Evolutionary conservation across 2,329 filamentous ascomycete genomes (phyloP).

Genomic region (Plectosphaerella sp.): DNA sequence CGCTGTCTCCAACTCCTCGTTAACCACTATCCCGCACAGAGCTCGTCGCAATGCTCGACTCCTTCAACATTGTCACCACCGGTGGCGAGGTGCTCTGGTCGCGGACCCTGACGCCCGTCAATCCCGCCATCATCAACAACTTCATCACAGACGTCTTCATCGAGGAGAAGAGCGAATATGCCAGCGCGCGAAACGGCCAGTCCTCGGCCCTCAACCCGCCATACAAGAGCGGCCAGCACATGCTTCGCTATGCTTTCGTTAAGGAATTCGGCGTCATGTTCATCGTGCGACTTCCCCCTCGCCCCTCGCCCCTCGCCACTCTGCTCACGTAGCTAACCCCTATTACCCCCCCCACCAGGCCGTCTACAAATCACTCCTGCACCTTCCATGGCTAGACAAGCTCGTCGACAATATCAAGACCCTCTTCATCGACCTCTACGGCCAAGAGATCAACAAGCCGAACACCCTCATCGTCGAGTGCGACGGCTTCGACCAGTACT

Average conservation of each 20-base stretch:
- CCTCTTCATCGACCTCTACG: slow-evolving; percentile 87
- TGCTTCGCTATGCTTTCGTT: slow-evolving; percentile 84
- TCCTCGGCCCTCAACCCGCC: slow-evolving; percentile 63
- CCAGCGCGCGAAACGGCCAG: slow-evolving; percentile 53
- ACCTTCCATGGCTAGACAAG: slow-evolving; percentile 95
- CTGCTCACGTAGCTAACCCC: slow-evolving; percentile 5
- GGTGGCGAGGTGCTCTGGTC: slow-evolving; percentile 98
- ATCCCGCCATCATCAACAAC: slow-evolving; percentile 81
- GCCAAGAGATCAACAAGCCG: slow-evolving; percentile 76
- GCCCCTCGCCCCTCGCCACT: slow-evolving; percentile 3
- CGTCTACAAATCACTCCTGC: slow-evolving; percentile 92
- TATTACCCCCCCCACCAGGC: slow-evolving; percentile 53
- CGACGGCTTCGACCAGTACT: slow-evolving; percentile 81
- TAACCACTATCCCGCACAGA: not conserved
- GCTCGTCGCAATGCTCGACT: slow-evolving; percentile 71
- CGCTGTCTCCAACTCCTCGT: not conserved
- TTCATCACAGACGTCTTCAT: slow-evolving; percentile 97
- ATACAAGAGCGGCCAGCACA: slow-evolving; percentile 91
- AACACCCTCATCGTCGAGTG: slow-evolving; percentile 77
- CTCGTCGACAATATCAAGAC: slow-evolving; percentile 92
- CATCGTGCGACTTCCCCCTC: slow-evolving; percentile 65
- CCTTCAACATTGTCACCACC: slow-evolving; percentile 93
- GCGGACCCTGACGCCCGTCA: slow-evolving; percentile 75
- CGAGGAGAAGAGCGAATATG: slow-evolving; percentile 74
- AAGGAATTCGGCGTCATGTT: slow-evolving; percentile 96